Base-by-base conservation (phyloP, 2,329 filamentous ascomycete species). In the Cladosporium velox region DNA sequence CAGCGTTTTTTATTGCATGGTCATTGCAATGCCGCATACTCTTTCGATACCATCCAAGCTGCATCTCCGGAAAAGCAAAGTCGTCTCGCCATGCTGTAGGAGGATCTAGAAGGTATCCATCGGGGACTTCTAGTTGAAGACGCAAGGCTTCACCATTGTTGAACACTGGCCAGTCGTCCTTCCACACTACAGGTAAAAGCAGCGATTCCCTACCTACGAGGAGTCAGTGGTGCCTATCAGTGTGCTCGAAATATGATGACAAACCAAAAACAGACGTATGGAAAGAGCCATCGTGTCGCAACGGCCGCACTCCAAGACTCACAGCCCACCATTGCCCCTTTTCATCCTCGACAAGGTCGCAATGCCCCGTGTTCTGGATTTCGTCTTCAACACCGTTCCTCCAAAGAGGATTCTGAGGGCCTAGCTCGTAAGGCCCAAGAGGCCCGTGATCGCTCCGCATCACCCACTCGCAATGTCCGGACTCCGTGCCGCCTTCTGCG, bases 401-500 rank as follows among this genome's bases (percentile, higher is more conserved):
- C 58, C 89, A 77, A 52, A 90, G 81, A 55, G 87, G 80, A 65
- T 87, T 86, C 32, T 60, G 38, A 0, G 87, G 86, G 44, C 87
- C 86, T 1, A 82, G 74, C 70, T 88, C 85, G 75, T 89, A 90
- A 0, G 87, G 87, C 88, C 52, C 88, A 79, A 86, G 87, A 73
- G 73, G 83, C 70, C 63, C 79, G 72, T 6, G 82, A 79, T 61
- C 85, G 80, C 67, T 88, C 78, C 84, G 79, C 64, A 79, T 77
- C 4, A 90, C 81, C 38, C 87, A 90, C 71, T 84, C 84, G 4
- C 86, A 84, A 70, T 90, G 88, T 0, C 84, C 81, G 67, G 85
- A 87, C 10, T 83, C 87, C 0, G 86, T 88, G 5, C 87, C 86
- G 14, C 67, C 67, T 59, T 68, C 67, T 30, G 86, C 86, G 0